Evolutionary conservation across 352 stramenopile species (phyloP), one percentile per base, ranked within the genome.

Genomic region (Peronospora tabacina): DNA sequence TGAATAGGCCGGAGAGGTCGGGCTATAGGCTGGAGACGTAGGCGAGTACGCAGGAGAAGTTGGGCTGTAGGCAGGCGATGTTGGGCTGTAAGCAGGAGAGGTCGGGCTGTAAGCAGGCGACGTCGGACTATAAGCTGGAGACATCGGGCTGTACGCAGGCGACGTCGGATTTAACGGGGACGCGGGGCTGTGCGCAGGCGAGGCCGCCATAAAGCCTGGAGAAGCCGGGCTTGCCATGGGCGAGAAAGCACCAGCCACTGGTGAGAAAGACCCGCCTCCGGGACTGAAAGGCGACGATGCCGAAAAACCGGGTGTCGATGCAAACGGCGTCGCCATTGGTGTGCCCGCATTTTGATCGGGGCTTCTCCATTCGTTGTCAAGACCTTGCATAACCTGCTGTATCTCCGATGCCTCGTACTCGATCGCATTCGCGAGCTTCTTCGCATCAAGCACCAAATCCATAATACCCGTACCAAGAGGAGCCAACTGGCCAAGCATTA

Each of bases 401-500:
- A 96, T 94, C 65, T 98, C 90, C 2, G 79, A 88, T 5, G 89
- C 84, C 59, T 97, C 93, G 53, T 98, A 90, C 61, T 99, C 96
- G 42, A 99, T 96, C 29, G 96, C 97, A 53, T 98, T 90, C 44
- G 89, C 84, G 11, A 99, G 83, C 68, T 98, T 98, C 61, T 98
- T 92, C 33, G 97, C 94, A 58, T 99, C 96, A 30, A 99, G 77
- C 43, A 98, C 82, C 28, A 99, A 69, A 48, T 99, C 96, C 78
- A 99, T 98, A 17, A 97, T 75, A 55, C 96, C 96, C 10, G 96
- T 99, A 55, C 96, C 96, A 32, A 98, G 84, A 42, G 89, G 84
- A 46, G 94, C 92, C 58, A 98, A 79, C 65, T 98, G 94, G 2
- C 96, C 96, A 59, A 98, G 86, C 94, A 99, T 98, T 46, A 99